A percentile compares a stretch with the other conserved stretches of the same genome.
Conservation (phyloP, 768 basidiomycete genomes). For the Boletus insuetus region DNA sequence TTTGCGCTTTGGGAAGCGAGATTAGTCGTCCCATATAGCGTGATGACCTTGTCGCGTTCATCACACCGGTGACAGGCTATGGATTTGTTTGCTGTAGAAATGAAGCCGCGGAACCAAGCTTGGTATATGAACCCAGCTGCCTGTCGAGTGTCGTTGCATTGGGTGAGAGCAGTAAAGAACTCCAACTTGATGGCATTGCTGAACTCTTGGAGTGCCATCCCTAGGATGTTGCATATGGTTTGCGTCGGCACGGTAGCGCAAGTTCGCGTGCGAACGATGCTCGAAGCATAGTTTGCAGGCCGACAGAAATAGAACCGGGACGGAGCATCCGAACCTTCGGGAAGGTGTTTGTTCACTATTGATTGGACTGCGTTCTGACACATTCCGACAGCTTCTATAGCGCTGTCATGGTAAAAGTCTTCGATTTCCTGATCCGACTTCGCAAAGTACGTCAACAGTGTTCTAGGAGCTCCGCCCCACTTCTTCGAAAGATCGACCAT, state of each 20-base stretch:
- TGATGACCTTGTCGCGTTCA: neutral
- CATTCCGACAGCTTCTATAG: neutral
- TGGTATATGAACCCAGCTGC: neutral
- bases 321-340: neutral
- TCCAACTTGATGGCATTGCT: neutral
- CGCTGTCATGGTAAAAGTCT: rapidly evolving
- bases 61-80: neutral
- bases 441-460: neutral
- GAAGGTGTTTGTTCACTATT: too few relatives aligned
- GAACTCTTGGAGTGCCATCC: neutral
- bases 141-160: neutral
- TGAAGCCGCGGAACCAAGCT: neutral
- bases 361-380: neutral
- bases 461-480: neutral
- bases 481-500: neutral
- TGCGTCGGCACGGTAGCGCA: neutral
- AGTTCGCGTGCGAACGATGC: rapidly evolving
- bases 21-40: neutral
- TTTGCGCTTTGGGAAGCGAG: too few relatives aligned
- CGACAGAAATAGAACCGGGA: neutral
- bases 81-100: neutral
- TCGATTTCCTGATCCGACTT: neutral
- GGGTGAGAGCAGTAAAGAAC: neutral
- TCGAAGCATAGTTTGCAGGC: neutral
- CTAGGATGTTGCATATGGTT: neutral